These are phyloP conservation scores for Sanghuangporus baumii DNA, from an alignment of 1,284 basidiomycete species.

Conservation along the genomic window DNA sequence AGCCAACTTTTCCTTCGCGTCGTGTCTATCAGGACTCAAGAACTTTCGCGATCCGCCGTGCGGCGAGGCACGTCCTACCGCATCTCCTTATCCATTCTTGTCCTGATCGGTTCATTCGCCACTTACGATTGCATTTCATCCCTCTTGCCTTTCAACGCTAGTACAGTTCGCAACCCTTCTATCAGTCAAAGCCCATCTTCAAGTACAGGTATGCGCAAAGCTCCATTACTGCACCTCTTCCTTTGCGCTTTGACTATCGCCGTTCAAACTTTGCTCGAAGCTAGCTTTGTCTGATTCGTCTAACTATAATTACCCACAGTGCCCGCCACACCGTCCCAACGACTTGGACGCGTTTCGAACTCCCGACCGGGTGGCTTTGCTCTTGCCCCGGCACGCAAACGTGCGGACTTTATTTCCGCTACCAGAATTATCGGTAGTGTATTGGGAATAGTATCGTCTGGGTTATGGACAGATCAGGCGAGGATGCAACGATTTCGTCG, in stretches of 20 bases:
- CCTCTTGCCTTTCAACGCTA: background rate
- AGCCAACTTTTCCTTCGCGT: background rate
- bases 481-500: background rate
- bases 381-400: background rate
- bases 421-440: background rate
- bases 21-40: background rate
- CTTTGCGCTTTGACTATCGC: background rate
- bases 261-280: background rate
- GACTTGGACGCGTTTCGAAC: background rate
- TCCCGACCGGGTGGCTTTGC: background rate
- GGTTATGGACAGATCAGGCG: background rate
- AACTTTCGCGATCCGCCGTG: background rate
- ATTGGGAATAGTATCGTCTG: background rate
- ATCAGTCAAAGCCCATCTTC: background rate
- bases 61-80: background rate
- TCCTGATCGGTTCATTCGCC: background rate
- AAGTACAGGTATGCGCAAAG: background rate
- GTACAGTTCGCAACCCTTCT: background rate
- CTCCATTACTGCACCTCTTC: background rate
- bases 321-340: background rate
- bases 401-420: background rate
- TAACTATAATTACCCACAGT: background rate
- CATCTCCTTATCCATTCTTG: background rate
- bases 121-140: background rate
- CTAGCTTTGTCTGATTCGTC: background rate